A percentile compares a stretch with the other conserved stretches of the same genome.
phyloP scores from a whole-genome alignment of 208 protist genomes.

The Acanthamoeba royreba region DNA sequence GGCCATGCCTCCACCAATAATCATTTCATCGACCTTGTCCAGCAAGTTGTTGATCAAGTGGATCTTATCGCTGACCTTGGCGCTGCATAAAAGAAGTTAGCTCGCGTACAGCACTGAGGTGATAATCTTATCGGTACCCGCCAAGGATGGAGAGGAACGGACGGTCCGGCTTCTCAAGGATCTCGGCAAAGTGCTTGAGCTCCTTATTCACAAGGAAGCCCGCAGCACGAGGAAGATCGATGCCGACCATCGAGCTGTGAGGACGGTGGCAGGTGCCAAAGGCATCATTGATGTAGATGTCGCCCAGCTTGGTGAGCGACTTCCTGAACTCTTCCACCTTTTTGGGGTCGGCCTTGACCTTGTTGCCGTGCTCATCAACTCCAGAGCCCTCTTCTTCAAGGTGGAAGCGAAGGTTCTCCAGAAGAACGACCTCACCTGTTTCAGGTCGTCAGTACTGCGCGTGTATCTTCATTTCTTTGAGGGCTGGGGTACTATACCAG shows the following conservation, averaged over 20 bases:
- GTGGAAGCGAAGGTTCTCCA: constrained; percentile 99
- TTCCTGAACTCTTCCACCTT: constrained; percentile 82
- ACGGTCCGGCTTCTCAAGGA: constrained; percentile 80
- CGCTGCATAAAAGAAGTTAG: constrained; percentile 52
- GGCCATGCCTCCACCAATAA: constrained; percentile 98
- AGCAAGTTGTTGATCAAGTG: constrained; percentile 98
- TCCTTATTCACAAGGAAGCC: constrained; percentile 99
- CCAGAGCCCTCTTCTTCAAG: constrained; percentile 93
- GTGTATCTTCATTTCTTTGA: constrained; percentile 76
- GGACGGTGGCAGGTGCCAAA: constrained; percentile 99
- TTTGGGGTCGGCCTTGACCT: constrained; percentile 66
- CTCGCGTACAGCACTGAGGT: not conserved
- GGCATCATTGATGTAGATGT: constrained; percentile 98
- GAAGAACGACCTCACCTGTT: constrained; percentile 71
- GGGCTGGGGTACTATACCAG: constrained; percentile 60
- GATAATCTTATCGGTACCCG: constrained; percentile 63
- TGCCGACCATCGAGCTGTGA: constrained; percentile 89
- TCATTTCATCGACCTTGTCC: constrained; percentile 95
- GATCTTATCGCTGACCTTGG: constrained; percentile 99
- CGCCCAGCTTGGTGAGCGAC: constrained; percentile 89
- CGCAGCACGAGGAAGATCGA: constrained; percentile 84
- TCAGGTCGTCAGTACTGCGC: not conserved
- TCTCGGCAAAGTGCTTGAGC: constrained; percentile 96
- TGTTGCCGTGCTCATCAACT: constrained; percentile 80
- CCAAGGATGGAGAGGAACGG: constrained; percentile 97